Percentiles rank a stretch among this genome's conserved stretches.
Conservation (phyloP, 768 basidiomycete genomes). For the Auriscalpium microsporum region DNA sequence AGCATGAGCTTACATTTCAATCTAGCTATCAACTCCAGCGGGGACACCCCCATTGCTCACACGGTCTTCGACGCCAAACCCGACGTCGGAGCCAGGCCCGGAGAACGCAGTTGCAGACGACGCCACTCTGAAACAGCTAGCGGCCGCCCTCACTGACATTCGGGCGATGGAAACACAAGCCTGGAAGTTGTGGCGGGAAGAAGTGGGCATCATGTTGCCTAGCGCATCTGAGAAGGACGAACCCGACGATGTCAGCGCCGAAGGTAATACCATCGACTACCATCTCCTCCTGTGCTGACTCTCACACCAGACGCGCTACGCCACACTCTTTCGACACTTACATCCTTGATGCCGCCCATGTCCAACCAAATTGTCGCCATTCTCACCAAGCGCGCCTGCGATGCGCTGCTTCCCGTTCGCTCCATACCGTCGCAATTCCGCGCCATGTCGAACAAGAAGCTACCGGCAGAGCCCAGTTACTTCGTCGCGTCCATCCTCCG, state of each 20-base stretch:
- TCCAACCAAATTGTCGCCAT: constrained; percentile 60
- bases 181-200: constrained; percentile 55
- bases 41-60: constrained; percentile 17
- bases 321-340: constrained; percentile 41
- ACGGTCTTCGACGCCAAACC: constrained; percentile 46
- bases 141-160: constrained; percentile 63
- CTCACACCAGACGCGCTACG: constrained; percentile 42
- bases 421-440: constrained; percentile 88
- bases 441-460: constrained; percentile 67
- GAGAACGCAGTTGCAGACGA: constrained; percentile 61
- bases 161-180: constrained; percentile 45
- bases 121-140: constrained; percentile 51
- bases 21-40: background rate
- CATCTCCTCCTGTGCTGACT: too few relatives aligned
- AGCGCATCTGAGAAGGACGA: constrained; percentile 26
- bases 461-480: constrained; percentile 74
- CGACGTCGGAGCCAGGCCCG: constrained; percentile 38
- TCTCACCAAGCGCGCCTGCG: constrained; percentile 73
- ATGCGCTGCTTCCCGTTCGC: constrained; percentile 75
- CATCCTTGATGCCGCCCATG: constrained; percentile 45
- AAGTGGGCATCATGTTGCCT: constrained; percentile 56
- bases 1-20: too few relatives aligned
- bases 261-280: constrained; percentile 35
- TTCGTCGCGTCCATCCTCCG: constrained; percentile 77
- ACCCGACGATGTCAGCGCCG: constrained; percentile 26